These are phyloP conservation scores for Bipolaris cookei DNA, from an alignment of 2,329 filamentous ascomycete species.

Conservation along the genomic window DNA sequence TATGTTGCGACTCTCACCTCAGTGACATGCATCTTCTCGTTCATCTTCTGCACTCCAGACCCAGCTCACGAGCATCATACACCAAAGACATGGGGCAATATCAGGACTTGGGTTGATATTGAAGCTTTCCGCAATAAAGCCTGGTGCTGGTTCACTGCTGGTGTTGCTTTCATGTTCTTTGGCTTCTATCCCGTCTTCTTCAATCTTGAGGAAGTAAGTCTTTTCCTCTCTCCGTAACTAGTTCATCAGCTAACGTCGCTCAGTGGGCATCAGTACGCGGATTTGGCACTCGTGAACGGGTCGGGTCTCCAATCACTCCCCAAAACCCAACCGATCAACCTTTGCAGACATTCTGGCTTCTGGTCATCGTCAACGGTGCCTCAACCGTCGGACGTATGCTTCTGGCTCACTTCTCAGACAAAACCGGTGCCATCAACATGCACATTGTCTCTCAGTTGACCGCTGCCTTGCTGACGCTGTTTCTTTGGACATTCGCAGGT, in stretches of 20 bases:
- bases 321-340: conserved; percentile 33
- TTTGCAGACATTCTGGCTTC: conserved; percentile 57
- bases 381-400: conserved; percentile 56
- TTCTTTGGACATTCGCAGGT: conserved; percentile 53
- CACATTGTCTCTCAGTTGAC: conserved; percentile 53
- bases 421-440: conserved; percentile 54
- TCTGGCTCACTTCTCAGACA: conserved; percentile 55
- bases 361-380: conserved; percentile 58
- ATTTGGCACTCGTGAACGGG: conserved; percentile 49
- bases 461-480: conserved; percentile 52
- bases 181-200: conserved; percentile 62
- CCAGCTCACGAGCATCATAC: conserved; percentile 50
- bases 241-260: conserved; percentile 20
- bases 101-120: conserved; percentile 54
- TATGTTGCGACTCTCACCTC: conserved; percentile 52
- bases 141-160: conserved; percentile 54
- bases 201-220: conserved; percentile 57
- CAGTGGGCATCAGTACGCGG: conserved; percentile 55
- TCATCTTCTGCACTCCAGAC: conserved; percentile 54
- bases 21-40: conserved; percentile 51
- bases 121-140: conserved; percentile 53
- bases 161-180: conserved; percentile 57
- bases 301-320: conserved; percentile 13
- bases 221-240: neutral
- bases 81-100: conserved; percentile 47